Evolutionary conservation across 108 stramenopile species (phyloP), one percentile per base, ranked within the genome.

Genomic region (Ochromonas danica): DNA sequence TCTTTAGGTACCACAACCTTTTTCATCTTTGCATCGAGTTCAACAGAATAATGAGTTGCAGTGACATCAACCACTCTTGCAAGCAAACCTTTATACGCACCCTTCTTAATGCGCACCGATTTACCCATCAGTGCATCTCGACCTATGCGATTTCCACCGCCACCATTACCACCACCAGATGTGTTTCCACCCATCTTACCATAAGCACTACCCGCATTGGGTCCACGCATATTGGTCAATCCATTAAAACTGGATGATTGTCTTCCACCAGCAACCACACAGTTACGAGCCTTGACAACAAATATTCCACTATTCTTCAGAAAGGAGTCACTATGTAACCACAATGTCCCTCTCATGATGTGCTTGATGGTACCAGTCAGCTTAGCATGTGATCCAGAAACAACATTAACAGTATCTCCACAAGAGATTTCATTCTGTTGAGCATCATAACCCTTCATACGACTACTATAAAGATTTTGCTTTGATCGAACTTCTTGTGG

Each of bases 351-450:
- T 28, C 79, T 78, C 70, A 80, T 43, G n/a, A 88, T 71, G 57
- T 88, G 86, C 67, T 83, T 85, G 61, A 88, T 81, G 0, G 86
- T 85, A 14, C 81, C 88, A 57, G 80, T 80, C 10, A 28, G 40
- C 25, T 85, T 77, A 22, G 42, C 62, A 61, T 83, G 61, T 41
- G 61, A 63, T 22, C 86, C 88, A 40, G 77, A 51, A 39, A 83
- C 61, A 39, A 88, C 83, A 39, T 77, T 40, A 22, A 86, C 88
- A 22, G 71, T 35, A 78, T 85, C 82, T 38, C 84, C 85, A 38
- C 1, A 61, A 0, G n/a, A 40, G 1, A 88, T 40, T 33, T 62
- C 51, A 36, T 85, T 83, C 79, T 82, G 80, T 35, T 83, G 57
- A 31, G 60, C 35, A 82, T 87, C 86, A 40, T 85, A 42, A 1